Percentiles rank a stretch among this genome's conserved stretches.
phyloP scores from a whole-genome alignment of 2,329 filamentous ascomycete genomes.

The Aplosporella prunicola region DNA sequence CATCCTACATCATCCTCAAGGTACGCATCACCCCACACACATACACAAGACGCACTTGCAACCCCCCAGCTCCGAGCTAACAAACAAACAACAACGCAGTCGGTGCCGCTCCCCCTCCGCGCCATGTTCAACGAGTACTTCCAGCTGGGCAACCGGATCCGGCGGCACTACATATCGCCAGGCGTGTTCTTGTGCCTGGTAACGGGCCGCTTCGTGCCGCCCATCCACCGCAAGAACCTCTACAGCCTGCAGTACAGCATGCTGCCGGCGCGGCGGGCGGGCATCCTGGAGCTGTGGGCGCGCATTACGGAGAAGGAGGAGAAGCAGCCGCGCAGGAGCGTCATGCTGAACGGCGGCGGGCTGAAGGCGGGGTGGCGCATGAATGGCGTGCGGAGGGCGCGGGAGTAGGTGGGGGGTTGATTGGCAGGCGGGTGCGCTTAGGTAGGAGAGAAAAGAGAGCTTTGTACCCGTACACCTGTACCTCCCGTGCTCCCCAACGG shows the following conservation, averaged over 20 bases:
- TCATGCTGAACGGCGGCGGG: no score
- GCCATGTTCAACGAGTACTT: slow-evolving; percentile 98
- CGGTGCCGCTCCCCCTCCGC: slow-evolving; percentile 79
- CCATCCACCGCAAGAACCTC: slow-evolving; percentile 86
- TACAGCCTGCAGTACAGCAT: slow-evolving; percentile 98
- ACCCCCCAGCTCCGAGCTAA: slow-evolving; percentile 8
- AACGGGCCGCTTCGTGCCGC: slow-evolving; percentile 86
- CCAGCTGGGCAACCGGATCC: slow-evolving; percentile 81
- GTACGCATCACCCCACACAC: slow-evolving; percentile 35
- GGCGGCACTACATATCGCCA: slow-evolving; percentile 89
- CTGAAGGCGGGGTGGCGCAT: no score
- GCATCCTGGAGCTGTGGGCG: slow-evolving; percentile 79
- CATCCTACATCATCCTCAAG: slow-evolving; percentile 79
- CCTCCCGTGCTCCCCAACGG: no score
- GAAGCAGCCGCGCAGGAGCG: no score
- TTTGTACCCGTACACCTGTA: no score
- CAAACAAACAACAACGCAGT: slow-evolving; percentile 41
- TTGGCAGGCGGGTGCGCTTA: no score
- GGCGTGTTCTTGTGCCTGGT: slow-evolving; percentile 79
- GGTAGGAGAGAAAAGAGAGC: no score
- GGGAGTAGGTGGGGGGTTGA: no score
- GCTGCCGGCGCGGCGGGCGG: slow-evolving; percentile 72
- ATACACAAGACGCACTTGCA: slow-evolving; percentile 9
- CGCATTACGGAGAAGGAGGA: slow-evolving; percentile 36
- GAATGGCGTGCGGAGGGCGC: no score